These are phyloP conservation scores for Arctium minus DNA, from an alignment of 129 eudicot genomes.

Conservation along the genomic window DNA sequence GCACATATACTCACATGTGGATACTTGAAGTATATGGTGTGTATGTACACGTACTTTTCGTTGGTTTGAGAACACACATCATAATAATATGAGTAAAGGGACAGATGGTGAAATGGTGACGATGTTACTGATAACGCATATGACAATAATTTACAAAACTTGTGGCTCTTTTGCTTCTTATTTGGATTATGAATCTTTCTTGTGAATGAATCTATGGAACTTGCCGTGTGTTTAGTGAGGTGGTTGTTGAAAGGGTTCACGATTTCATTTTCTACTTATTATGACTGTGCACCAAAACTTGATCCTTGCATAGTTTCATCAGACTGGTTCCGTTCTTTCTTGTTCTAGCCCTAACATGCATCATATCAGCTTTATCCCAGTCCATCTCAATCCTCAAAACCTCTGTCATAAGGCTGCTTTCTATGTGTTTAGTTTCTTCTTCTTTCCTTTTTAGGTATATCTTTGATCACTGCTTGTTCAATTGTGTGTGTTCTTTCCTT, in stretches of 20 bases:
- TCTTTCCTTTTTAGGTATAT: no score
- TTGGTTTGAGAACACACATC: not conserved
- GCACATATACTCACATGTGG: not conserved
- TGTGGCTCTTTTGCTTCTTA: not conserved
- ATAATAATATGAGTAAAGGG: not conserved
- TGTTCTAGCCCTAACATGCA: no score
- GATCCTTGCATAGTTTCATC: not conserved
- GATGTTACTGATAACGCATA: not conserved
- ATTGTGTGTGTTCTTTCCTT: no score
- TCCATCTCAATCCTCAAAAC: no score
- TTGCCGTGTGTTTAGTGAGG: not conserved
- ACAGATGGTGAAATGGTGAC: not conserved
- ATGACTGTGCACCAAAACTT: not conserved
- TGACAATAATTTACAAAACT: not conserved
- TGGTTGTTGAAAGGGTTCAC: not conserved
- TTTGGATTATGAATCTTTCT: not conserved
- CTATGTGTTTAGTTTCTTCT: no score
- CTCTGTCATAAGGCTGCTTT: no score
- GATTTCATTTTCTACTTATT: not conserved
- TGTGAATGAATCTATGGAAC: not conserved
- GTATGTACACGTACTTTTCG: not conserved
- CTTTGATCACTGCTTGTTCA: no score
- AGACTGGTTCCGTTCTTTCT: not conserved
- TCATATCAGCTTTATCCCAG: no score
- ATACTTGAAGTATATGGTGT: not conserved